phyloP scores from a whole-genome alignment of 495 filamentous ascomycete genomes.

The Penicillium robsamsonii region DNA sequence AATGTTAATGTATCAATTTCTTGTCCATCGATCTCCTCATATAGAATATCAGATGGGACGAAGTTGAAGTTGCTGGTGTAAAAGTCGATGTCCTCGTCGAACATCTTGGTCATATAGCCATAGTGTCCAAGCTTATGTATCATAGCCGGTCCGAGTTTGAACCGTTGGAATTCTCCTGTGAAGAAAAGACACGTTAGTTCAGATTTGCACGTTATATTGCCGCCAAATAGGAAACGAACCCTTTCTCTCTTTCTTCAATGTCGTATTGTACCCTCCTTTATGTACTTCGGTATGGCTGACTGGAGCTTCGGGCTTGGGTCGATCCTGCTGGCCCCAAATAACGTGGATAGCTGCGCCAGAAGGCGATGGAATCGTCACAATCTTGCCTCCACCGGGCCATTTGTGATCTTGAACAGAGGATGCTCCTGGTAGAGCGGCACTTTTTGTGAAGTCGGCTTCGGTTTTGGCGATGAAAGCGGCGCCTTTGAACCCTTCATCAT shows the following conservation, averaged over 20 bases:
- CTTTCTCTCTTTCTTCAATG: background rate
- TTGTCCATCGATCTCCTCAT: slow-evolving; percentile 22
- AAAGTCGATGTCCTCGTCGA: slow-evolving; percentile 55
- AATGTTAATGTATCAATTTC: slow-evolving; percentile 57
- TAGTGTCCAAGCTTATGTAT: slow-evolving; percentile 60
- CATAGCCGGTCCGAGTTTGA: background rate
- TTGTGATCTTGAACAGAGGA: background rate
- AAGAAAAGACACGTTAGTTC: background rate
- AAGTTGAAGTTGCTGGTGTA: slow-evolving; percentile 70
- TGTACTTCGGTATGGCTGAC: background rate
- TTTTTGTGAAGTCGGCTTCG: background rate
- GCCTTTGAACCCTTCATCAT: background rate
- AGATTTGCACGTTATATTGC: too few relatives aligned
- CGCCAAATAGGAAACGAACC: background rate
- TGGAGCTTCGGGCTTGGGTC: background rate
- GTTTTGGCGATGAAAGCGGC: background rate
- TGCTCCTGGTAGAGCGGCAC: background rate
- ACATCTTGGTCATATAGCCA: slow-evolving; percentile 61
- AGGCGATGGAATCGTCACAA: background rate
- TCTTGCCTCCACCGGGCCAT: background rate
- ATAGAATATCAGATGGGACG: slow-evolving; percentile 45
- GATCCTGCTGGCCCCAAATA: background rate
- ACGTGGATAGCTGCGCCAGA: background rate
- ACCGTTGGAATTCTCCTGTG: background rate
- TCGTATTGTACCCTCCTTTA: background rate